Evolutionary conservation across 352 stramenopile species (phyloP), one percentile per base, ranked within the genome.

Genomic region (Globisporangium barbulae): DNA sequence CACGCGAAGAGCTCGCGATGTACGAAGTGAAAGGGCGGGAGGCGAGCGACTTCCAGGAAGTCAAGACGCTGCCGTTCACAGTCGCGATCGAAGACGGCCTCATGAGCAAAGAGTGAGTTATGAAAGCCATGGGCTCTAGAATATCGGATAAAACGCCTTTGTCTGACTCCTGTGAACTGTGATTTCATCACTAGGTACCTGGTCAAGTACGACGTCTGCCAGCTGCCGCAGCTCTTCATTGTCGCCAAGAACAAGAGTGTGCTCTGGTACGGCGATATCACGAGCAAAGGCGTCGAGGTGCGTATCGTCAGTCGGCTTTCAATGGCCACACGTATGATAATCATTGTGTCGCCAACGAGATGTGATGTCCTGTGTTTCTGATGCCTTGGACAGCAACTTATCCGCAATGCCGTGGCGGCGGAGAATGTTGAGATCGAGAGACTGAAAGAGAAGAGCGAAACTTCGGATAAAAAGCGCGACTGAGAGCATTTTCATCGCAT

Each of bases 21-120:
- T 91, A 93, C 61, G 73, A 80, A 25, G 64, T 77, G 15, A 88
- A 90, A 67, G 82, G 79, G 0, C 68, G 72, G 2, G 63, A 68
- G 13, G 76, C 81, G n/a, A 90, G 64, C 60, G 67, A 86, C 63
- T 91, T 88, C 55, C 74, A 74, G 42, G 61, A 75, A 35, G 59
- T 93, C 31, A 67, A 74, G 45, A 57, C 73, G 21, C 88, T 93
- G 41, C 28, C 62, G 2, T 91, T 91, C 56, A 72, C 59, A 7
- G 78, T 93, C 47, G 83, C 69, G 13, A 88, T 89, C n/a, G 83
- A 93, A 64, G 76, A 82, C 35, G 83, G 81, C 10, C 71, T 74
- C 58, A 85, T 91, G 75, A 84, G 73, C 76, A 90, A 90, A 70
- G 68, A 79, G 78, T 91, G 59, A 22, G 74, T 68, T 5, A 31